Percentiles rank a stretch among this genome's conserved stretches.
These are phyloP conservation scores for Apiotrichum gamsii DNA, from an alignment of 1,284 basidiomycete genomes.

Conservation along the genomic window DNA sequence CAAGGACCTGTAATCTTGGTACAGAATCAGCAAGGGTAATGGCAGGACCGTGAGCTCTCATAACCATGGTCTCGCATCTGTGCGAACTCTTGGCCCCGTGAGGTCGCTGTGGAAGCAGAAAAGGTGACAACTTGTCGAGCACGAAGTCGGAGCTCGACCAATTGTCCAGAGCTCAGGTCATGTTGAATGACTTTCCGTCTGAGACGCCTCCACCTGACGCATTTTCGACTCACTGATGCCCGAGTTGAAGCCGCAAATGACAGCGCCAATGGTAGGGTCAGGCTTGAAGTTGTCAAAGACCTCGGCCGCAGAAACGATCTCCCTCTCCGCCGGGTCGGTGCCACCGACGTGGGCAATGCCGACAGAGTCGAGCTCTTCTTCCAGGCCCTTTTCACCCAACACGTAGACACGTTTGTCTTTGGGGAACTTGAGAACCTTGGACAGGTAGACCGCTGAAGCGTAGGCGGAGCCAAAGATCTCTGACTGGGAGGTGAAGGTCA, in stretches of 20 bases:
- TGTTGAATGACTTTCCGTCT: too few relatives aligned
- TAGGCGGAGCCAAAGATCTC: constrained; percentile 96
- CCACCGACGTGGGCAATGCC: constrained; percentile 78
- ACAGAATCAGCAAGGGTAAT: constrained; percentile 17
- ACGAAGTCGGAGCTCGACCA: not conserved
- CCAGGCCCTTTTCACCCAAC: constrained; percentile 84
- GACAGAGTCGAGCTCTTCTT: constrained; percentile 82
- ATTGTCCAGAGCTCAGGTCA: too few relatives aligned
- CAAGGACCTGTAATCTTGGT: constrained; percentile 78
- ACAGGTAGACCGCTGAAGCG: constrained; percentile 87
- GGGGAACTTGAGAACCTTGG: constrained; percentile 78
- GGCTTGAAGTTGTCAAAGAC: constrained; percentile 59
- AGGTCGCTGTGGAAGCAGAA: too few relatives aligned
- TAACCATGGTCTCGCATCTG: too few relatives aligned
- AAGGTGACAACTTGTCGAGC: not conserved
- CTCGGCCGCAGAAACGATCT: constrained; percentile 65
- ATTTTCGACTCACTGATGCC: constrained; percentile 37
- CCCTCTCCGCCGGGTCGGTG: constrained; percentile 72
- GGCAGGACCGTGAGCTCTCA: too few relatives aligned
- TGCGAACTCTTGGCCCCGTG: too few relatives aligned
- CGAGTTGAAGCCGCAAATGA: constrained; percentile 74
- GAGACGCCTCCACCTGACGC: too few relatives aligned
- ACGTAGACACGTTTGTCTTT: constrained; percentile 93
- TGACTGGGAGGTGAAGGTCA: constrained; percentile 53
- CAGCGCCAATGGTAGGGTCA: constrained; percentile 80